Percentiles rank a stretch among this genome's conserved stretches.
phyloP scores from a whole-genome alignment of 2,329 filamentous ascomycete genomes.

The Aschersonia sp. region DNA sequence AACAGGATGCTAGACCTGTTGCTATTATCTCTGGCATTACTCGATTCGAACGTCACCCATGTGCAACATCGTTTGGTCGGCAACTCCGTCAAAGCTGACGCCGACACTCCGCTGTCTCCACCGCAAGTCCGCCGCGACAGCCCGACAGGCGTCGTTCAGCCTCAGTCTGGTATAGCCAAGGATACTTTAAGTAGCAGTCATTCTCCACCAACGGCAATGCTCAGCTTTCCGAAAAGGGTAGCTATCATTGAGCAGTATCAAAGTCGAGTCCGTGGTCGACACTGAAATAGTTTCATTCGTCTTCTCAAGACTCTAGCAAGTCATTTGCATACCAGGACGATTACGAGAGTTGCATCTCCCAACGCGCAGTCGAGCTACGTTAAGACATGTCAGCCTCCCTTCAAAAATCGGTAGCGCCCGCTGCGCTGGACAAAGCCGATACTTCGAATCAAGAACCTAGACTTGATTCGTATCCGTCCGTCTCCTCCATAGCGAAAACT shows the following conservation, averaged over 20 bases:
- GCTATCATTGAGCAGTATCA: neutral
- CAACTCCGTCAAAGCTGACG: neutral
- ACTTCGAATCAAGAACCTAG: conserved; percentile 7
- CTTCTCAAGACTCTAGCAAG: neutral
- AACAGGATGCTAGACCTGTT: no score
- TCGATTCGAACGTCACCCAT: neutral
- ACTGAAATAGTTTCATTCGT: neutral
- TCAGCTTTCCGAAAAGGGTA: neutral
- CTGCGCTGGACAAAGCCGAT: conserved; percentile 12
- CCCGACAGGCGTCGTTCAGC: neutral
- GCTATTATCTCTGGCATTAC: neutral
- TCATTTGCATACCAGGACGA: neutral
- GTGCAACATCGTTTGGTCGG: neutral
- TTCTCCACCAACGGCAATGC: neutral
- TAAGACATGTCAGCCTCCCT: neutral
- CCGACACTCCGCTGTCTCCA: neutral
- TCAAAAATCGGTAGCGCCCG: conserved; percentile 4
- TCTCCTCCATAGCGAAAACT: conserved; percentile 18
- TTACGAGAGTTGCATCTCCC: neutral
- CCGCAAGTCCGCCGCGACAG: neutral
- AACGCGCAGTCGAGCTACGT: no score
- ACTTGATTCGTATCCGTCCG: conserved; percentile 14
- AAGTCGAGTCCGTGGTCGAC: neutral
- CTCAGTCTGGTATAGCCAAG: neutral
- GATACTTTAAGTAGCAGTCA: neutral